Evolutionary conservation across 169 alveolate genomes (phyloP).

Genomic region (Eimeria acervulina): DNA sequence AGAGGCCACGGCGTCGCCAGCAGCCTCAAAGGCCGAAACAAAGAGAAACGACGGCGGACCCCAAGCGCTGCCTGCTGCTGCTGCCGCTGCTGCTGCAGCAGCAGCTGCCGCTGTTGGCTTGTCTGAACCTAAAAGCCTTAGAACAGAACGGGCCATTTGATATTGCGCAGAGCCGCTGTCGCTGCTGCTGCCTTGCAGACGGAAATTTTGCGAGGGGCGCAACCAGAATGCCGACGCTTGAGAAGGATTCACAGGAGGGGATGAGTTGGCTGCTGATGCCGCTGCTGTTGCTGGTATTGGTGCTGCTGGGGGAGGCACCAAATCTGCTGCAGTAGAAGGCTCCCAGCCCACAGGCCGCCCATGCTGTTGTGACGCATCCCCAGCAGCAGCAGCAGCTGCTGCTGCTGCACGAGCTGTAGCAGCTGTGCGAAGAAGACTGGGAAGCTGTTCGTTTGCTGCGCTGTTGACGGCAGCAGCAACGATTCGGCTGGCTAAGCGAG

Average conservation of each 20-base stretch:
- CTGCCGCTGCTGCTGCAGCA: constrained; percentile 40
- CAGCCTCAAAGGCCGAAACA: constrained; percentile 74
- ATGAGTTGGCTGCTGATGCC: background rate
- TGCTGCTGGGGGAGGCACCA: constrained; percentile 49
- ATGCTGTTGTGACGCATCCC: background rate
- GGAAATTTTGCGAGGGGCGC: background rate
- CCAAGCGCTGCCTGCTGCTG: constrained; percentile 58
- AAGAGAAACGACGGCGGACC: constrained; percentile 66
- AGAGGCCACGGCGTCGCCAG: constrained; percentile 66
- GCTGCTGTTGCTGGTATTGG: constrained; percentile 35
- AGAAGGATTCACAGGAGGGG: constrained; percentile 1
- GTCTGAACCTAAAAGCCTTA: constrained; percentile 18
- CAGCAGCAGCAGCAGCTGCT: constrained; percentile 58
- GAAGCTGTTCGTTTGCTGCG: constrained; percentile 55
- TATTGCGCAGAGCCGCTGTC: constrained; percentile 31
- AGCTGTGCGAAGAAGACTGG: constrained; percentile 33
- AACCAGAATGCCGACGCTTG: constrained; percentile 53
- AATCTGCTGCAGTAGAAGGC: constrained; percentile 65
- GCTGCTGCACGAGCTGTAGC: constrained; percentile 63
- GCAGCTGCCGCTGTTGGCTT: constrained; percentile 30
- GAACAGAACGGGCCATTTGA: constrained; percentile 45
- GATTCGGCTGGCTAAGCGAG: constrained; percentile 62
- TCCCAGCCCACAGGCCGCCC: constrained; percentile 1
- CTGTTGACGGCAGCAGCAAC: constrained; percentile 66
- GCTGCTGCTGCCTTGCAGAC: constrained; percentile 21